These are phyloP conservation scores for Leishmania tarentolae DNA, from an alignment of 208 protist species.

Conservation along the genomic window DNA sequence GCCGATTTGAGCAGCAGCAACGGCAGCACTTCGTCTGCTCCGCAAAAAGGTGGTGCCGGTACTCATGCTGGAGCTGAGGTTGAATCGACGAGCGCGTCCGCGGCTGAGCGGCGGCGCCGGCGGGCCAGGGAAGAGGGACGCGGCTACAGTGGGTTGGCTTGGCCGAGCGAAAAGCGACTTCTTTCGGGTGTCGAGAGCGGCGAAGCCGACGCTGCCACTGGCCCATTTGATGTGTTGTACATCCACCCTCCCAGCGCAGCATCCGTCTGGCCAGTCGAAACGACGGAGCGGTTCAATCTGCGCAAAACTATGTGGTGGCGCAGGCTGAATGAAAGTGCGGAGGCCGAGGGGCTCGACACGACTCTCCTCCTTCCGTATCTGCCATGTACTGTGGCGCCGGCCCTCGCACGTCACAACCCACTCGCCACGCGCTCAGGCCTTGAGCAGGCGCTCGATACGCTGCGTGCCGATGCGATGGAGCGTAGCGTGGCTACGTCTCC, in stretches of 20 bases:
- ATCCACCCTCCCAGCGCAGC: conserved; percentile 17
- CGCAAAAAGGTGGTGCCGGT: not conserved
- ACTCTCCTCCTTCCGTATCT: conserved; percentile 22
- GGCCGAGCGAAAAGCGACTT: not conserved
- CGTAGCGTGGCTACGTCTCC: conserved; percentile 4
- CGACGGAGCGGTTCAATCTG: conserved; percentile 2
- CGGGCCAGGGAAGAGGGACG: conserved; percentile 31
- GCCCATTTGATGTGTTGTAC: conserved; percentile 31
- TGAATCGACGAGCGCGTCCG: conserved; percentile 13
- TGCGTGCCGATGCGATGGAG: conserved; percentile 26
- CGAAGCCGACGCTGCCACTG: not conserved
- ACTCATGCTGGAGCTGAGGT: not conserved
- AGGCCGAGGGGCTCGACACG: conserved; percentile 13
- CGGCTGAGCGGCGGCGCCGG: conserved; percentile 28
- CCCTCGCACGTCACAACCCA: not conserved
- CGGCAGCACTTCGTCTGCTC: not conserved
- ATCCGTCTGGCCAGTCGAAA: conserved; percentile 15
- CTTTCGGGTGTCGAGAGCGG: not conserved
- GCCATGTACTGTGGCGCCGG: conserved; percentile 7
- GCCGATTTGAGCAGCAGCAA: not conserved
- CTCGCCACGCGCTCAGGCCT: conserved; percentile 27
- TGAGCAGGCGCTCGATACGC: conserved; percentile 6
- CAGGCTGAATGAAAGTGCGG: conserved; percentile 1
- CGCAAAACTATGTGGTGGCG: conserved; percentile 30
- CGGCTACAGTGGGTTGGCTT: conserved; percentile 22